Evolutionary conservation across 2,329 filamentous ascomycete species (phyloP).

Genomic region (Colletotrichum simmondsii): DNA sequence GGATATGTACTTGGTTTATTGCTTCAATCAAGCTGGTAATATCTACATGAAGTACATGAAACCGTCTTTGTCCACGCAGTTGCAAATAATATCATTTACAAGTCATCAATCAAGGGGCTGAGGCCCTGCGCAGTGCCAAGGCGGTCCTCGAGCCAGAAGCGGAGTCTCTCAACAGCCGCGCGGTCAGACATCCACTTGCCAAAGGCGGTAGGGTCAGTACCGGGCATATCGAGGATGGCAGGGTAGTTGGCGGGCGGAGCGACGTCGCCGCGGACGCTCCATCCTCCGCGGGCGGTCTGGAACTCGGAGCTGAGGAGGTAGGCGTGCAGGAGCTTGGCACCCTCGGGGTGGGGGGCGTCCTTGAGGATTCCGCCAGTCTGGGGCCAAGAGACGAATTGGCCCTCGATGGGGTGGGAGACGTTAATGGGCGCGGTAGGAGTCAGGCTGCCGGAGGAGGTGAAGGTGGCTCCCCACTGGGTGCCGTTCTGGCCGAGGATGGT

Average conservation of each 20-base stretch:
- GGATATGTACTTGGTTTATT: background rate
- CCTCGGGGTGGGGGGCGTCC: slow-evolving; percentile 59
- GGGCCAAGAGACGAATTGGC: slow-evolving; percentile 58
- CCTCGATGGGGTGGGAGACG: slow-evolving; percentile 46
- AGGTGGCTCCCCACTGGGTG: slow-evolving; percentile 45
- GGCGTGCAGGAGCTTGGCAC: slow-evolving; percentile 61
- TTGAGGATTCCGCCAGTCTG: slow-evolving; percentile 60
- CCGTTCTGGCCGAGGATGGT: slow-evolving; percentile 45
- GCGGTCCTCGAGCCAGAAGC: slow-evolving; percentile 52
- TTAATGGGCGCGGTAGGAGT: slow-evolving; percentile 36
- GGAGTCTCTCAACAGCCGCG: slow-evolving; percentile 50
- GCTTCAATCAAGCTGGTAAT: background rate
- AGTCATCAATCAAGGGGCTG: slow-evolving; percentile 44
- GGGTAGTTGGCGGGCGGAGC: slow-evolving; percentile 41
- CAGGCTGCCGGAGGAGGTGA: slow-evolving; percentile 42
- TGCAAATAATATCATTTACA: background rate
- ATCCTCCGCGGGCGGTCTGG: slow-evolving; percentile 42
- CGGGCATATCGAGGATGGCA: slow-evolving; percentile 41
- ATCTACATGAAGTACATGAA: background rate
- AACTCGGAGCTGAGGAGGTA: slow-evolving; percentile 55
- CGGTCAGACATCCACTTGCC: slow-evolving; percentile 54
- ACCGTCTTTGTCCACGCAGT: too few relatives aligned
- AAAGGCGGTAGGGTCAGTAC: slow-evolving; percentile 52
- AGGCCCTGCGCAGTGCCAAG: slow-evolving; percentile 55
- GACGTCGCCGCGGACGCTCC: slow-evolving; percentile 50